A percentile compares a stretch with the other conserved stretches of the same genome.
Conservation (phyloP, 192 early-diverging fungal species). For the Entophlyctis luteolus region DNA sequence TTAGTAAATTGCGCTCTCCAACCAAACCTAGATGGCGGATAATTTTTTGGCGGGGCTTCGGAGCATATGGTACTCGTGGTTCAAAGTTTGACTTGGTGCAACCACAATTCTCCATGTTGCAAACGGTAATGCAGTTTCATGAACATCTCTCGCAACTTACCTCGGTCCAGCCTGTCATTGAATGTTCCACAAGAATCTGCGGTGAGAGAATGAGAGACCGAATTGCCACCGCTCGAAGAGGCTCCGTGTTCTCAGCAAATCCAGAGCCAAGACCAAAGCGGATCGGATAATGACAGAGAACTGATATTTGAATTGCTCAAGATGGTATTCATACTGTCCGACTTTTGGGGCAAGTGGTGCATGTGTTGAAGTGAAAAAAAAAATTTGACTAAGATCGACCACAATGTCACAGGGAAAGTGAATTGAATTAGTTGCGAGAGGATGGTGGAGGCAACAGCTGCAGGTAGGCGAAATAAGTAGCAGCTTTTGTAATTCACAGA, state of each 20-base stretch:
- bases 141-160: slow-evolving; percentile 95
- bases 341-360: slow-evolving; percentile 51
- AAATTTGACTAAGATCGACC: too few species aligned
- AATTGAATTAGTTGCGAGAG: too few species aligned
- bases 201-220: slow-evolving; percentile 83
- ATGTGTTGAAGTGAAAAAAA: too few species aligned
- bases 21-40: slow-evolving; percentile 94
- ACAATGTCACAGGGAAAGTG: too few species aligned
- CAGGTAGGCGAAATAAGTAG: too few species aligned
- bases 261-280: slow-evolving; percentile 95
- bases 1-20: slow-evolving; percentile 97
- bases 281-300: slow-evolving; percentile 95
- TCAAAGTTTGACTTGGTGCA: slow-evolving; percentile 93
- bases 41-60: slow-evolving; percentile 89
- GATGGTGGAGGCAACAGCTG: too few species aligned
- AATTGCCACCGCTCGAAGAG: slow-evolving; percentile 73
- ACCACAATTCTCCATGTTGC: slow-evolving; percentile 99
- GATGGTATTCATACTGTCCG: slow-evolving; percentile 86
- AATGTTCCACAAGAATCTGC: slow-evolving; percentile 90
- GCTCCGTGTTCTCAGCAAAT: slow-evolving; percentile 72
- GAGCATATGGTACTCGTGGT: slow-evolving; percentile 93
- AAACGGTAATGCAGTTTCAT: slow-evolving; percentile 99
- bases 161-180: slow-evolving; percentile 99
- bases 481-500: too few species aligned
- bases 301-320: slow-evolving; percentile 97